Conservation (phyloP, 1,284 basidiomycete genomes). For the Schizopora paradoxa region DNA sequence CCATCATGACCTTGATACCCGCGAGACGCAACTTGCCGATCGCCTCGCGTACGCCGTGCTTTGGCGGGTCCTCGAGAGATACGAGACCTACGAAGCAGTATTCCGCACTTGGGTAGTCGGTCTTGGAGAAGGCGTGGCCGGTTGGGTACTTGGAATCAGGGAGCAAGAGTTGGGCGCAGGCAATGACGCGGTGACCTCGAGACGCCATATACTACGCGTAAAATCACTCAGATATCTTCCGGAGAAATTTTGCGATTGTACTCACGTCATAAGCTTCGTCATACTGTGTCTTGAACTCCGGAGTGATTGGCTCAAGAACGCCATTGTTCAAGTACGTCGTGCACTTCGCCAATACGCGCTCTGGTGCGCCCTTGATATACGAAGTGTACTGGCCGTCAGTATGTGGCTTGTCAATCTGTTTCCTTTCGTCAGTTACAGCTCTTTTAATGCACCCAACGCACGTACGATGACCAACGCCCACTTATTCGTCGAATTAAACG, state of each 20-base stretch:
- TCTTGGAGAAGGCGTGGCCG: constrained; percentile 48
- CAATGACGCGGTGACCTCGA: constrained; percentile 64
- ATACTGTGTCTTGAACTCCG: constrained; percentile 48
- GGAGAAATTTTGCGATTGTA: constrained; percentile 4
- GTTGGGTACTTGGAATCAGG: constrained; percentile 41
- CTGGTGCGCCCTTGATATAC: constrained; percentile 65
- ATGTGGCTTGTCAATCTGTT: constrained; percentile 54
- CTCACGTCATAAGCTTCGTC: constrained; percentile 57
- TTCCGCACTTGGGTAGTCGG: constrained; percentile 48
- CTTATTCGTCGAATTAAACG: constrained; percentile 69
- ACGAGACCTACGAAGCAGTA: constrained; percentile 62
- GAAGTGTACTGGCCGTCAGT: constrained; percentile 40
- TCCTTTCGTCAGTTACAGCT: not conserved
- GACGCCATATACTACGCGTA: constrained; percentile 69
- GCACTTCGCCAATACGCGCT: constrained; percentile 61
- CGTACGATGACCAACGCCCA: constrained; percentile 64
- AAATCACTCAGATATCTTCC: constrained; percentile 4
- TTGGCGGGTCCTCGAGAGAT: constrained; percentile 65
- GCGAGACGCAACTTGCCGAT: constrained; percentile 62
- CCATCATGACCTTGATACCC: constrained; percentile 72
- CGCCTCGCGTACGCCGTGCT: constrained; percentile 65
- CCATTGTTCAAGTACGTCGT: constrained; percentile 54
- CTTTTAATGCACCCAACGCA: constrained; percentile 11
- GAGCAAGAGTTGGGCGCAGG: constrained; percentile 56
- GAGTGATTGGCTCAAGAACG: constrained; percentile 41